Evolutionary conservation across 2,329 filamentous ascomycete species (phyloP).

Genomic region (Cytospora chrysosperma): DNA sequence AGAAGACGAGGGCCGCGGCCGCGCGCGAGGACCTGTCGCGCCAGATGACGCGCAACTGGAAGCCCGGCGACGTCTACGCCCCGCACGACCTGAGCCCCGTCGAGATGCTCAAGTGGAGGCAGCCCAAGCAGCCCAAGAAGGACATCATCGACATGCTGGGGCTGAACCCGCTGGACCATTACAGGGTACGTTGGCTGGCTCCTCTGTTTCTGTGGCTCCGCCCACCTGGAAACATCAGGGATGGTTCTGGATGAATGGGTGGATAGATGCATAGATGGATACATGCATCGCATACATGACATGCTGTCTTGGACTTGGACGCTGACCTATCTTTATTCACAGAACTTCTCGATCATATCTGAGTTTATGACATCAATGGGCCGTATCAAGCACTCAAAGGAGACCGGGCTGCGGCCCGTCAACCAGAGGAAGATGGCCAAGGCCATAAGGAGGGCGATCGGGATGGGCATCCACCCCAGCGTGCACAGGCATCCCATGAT

Average conservation of each 20-base stretch:
- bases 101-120: constrained; percentile 82
- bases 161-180: constrained; percentile 78
- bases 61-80: constrained; percentile 80
- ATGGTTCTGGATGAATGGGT: no score
- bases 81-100: constrained; percentile 78
- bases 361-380: constrained; percentile 86
- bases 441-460: constrained; percentile 84
- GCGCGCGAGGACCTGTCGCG: constrained; percentile 53
- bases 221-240: no score
- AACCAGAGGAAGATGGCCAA: constrained; percentile 95
- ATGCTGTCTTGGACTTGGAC: not conserved
- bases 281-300: not conserved
- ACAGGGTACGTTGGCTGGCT: constrained; percentile 63
- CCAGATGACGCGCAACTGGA: constrained; percentile 71
- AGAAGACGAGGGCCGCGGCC: constrained; percentile 41
- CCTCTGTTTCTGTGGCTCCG: not conserved
- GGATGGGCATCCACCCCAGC: constrained; percentile 87
- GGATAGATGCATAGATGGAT: not conserved
- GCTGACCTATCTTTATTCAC: constrained; percentile 20
- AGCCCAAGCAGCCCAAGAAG: constrained; percentile 48
- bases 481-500: constrained; percentile 87
- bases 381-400: constrained; percentile 72
- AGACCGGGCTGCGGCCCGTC: constrained; percentile 78
- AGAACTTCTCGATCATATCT: constrained; percentile 92
- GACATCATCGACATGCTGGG: constrained; percentile 81